Evolutionary conservation across 2,329 filamentous ascomycete species (phyloP).

Genomic region (Colletotrichum phormii): DNA sequence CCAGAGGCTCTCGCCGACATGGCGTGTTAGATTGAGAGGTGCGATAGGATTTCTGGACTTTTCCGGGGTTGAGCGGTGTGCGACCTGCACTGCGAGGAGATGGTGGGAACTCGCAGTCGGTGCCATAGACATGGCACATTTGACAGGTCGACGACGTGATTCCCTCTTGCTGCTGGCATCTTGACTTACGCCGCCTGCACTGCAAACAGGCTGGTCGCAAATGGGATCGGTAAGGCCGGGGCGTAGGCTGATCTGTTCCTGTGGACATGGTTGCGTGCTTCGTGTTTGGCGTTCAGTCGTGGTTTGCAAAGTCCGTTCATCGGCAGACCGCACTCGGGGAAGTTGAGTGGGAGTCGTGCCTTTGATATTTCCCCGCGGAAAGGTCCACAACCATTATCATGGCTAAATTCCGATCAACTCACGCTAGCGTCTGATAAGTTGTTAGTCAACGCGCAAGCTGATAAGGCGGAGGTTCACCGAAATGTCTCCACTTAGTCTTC

Average conservation of each 20-base stretch:
- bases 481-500: slow-evolving; percentile 13
- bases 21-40: slow-evolving; percentile 18
- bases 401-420: slow-evolving; percentile 6
- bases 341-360: slow-evolving; percentile 19
- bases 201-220: slow-evolving; percentile 70
- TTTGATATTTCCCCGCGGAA: slow-evolving; percentile 37
- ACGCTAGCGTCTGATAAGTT: slow-evolving; percentile 20
- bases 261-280: slow-evolving; percentile 17
- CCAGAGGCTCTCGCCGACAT: slow-evolving; percentile 29
- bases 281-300: background rate
- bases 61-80: slow-evolving; percentile 31
- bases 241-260: slow-evolving; percentile 19
- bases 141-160: slow-evolving; percentile 63
- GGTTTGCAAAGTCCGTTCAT: slow-evolving; percentile 26
- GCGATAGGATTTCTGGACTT: slow-evolving; percentile 29
- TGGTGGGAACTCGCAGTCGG: slow-evolving; percentile 65
- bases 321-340: slow-evolving; percentile 29
- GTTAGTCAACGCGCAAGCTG: slow-evolving; percentile 35
- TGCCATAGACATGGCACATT: slow-evolving; percentile 68
- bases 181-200: slow-evolving; percentile 70
- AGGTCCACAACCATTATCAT: slow-evolving; percentile 28
- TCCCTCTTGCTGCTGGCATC: slow-evolving; percentile 66
- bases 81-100: slow-evolving; percentile 30
- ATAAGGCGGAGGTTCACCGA: slow-evolving; percentile 37
- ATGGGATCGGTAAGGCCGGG: slow-evolving; percentile 70